phyloP scores from a whole-genome alignment of 2,329 filamentous ascomycete species.

The Aspergillaceae sp. region DNA sequence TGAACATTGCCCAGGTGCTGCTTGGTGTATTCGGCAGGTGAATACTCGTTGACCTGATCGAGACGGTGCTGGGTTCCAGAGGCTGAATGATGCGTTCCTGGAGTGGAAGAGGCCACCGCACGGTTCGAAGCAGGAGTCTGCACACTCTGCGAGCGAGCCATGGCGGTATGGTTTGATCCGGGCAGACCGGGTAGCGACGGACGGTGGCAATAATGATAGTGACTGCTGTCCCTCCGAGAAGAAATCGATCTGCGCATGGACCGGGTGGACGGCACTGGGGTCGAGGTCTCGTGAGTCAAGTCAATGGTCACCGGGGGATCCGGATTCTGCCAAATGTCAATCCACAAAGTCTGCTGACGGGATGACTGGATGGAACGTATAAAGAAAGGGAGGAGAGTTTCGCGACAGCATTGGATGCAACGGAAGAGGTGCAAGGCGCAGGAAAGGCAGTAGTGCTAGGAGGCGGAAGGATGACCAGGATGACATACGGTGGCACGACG shows the following conservation, averaged over 20 bases:
- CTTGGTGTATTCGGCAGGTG: slow-evolving; percentile 35
- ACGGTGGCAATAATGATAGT: slow-evolving; percentile 17
- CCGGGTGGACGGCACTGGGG: slow-evolving; percentile 7
- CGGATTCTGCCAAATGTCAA: slow-evolving; percentile 37
- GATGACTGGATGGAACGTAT: slow-evolving; percentile 9
- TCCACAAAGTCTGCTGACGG: slow-evolving; percentile 25
- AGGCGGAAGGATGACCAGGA: slow-evolving; percentile 31
- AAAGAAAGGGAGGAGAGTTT: slow-evolving; percentile 5
- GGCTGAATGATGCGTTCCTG: slow-evolving; percentile 22
- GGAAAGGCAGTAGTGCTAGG: slow-evolving; percentile 17
- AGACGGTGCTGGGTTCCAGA: slow-evolving; percentile 22
- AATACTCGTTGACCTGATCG: slow-evolving; percentile 34
- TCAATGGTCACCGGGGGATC: slow-evolving; percentile 26
- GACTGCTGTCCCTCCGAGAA: slow-evolving; percentile 18
- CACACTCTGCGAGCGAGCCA: slow-evolving; percentile 33
- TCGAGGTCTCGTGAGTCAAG: slow-evolving; percentile 20
- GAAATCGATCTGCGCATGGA: not conserved
- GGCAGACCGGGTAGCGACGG: slow-evolving; percentile 9
- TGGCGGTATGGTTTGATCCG: slow-evolving; percentile 23
- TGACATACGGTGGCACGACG: slow-evolving; percentile 40
- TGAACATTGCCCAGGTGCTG: slow-evolving; percentile 27
- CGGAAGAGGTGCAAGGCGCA: slow-evolving; percentile 10
- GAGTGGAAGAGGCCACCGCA: slow-evolving; percentile 14
- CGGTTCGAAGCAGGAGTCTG: slow-evolving; percentile 26
- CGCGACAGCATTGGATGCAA: slow-evolving; percentile 2